phyloP scores from a whole-genome alignment of 2,329 filamentous ascomycete genomes.

The Venturia asperata region DNA sequence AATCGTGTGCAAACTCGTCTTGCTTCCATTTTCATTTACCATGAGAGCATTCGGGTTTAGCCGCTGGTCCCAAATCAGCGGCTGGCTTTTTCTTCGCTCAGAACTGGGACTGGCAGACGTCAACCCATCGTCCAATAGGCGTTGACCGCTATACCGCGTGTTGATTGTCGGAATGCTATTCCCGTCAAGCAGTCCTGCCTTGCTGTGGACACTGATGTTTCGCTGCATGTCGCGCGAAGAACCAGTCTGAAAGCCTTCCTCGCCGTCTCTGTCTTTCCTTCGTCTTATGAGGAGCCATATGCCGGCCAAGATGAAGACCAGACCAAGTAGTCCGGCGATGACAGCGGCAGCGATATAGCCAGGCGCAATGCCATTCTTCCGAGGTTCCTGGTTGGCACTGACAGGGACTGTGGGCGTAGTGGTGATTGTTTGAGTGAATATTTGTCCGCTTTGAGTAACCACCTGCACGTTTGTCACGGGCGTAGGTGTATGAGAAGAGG shows the following conservation, averaged over 20 bases:
- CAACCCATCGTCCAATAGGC: conserved; percentile 19
- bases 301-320: conserved; percentile 28
- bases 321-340: conserved; percentile 36
- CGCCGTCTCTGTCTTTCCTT: conserved; percentile 20
- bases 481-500: conserved; percentile 24
- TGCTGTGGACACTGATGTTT: conserved; percentile 44
- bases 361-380: conserved; percentile 27
- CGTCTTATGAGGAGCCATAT: conserved; percentile 33
- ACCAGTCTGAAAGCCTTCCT: conserved; percentile 3
- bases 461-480: conserved; percentile 33
- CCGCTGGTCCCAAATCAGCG: conserved; percentile 42
- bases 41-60: conserved; percentile 43
- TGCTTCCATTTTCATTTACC: conserved; percentile 40
- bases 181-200: conserved; percentile 36
- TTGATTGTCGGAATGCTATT: conserved; percentile 20
- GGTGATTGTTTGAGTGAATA: conserved; percentile 41
- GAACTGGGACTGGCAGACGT: conserved; percentile 28
- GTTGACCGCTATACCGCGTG: conserved; percentile 25
- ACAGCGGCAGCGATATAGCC: conserved; percentile 43
- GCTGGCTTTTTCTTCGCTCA: conserved; percentile 36
- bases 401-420: conserved; percentile 27
- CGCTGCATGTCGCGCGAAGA: conserved; percentile 25
- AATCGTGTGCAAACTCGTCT: conserved; percentile 40
- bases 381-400: conserved; percentile 24
- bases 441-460: conserved; percentile 38